These are phyloP conservation scores for Fraxinus platypoda DNA, from an alignment of 305 asterid species.

Conservation along the genomic window DNA sequence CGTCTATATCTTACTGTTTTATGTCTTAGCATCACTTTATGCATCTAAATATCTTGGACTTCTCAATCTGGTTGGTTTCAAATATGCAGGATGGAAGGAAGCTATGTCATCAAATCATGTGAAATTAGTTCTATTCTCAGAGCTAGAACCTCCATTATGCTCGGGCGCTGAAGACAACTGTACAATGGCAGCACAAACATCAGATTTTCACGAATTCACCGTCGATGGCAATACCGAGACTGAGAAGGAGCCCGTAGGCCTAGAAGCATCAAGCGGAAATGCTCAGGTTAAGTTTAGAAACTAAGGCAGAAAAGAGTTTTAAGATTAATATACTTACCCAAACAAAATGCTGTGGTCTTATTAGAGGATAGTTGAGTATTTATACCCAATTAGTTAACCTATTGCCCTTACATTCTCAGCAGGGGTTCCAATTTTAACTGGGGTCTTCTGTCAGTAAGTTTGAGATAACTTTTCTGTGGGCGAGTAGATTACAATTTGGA, in stretches of 20 bases:
- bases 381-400: slow-evolving; percentile 30
- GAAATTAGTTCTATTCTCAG: slow-evolving; percentile 49
- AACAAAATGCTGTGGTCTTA: slow-evolving; percentile 46
- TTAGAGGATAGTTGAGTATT: slow-evolving; percentile 15
- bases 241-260: slow-evolving; percentile 24
- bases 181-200: slow-evolving; percentile 20
- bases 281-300: slow-evolving; percentile 35
- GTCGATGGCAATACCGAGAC: slow-evolving; percentile 30
- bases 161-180: slow-evolving; percentile 20
- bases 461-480: slow-evolving; percentile 17
- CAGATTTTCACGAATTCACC: slow-evolving; percentile 28
- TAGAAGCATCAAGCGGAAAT: slow-evolving; percentile 15
- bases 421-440: slow-evolving; percentile 59
- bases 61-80: neutral
- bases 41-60: neutral
- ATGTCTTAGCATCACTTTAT: neutral
- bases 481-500: neutral
- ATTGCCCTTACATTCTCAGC: slow-evolving; percentile 27
- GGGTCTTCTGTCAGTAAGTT: slow-evolving; percentile 46
- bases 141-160: slow-evolving; percentile 23
- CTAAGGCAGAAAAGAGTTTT: slow-evolving; percentile 42
- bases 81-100: slow-evolving; percentile 76
- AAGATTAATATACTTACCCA: slow-evolving; percentile 54
- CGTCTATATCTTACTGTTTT: slow-evolving; percentile 2
- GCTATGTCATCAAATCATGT: slow-evolving; percentile 67